phyloP scores from a whole-genome alignment of 2,329 filamentous ascomycete species.

The Microthyrium microscopicum region DNA sequence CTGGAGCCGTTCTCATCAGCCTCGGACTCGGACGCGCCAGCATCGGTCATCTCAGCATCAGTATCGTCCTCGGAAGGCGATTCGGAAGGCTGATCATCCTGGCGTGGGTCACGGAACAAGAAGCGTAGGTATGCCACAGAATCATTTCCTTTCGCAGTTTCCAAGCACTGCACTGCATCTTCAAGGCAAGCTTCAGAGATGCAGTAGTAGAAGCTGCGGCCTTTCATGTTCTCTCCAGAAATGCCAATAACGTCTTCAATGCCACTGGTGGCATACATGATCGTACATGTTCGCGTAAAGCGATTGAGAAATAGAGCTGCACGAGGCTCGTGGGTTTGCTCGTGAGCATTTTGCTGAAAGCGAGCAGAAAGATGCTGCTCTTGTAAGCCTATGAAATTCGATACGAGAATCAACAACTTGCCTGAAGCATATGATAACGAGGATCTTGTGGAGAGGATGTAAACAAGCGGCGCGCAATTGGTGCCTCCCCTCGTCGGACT shows the following conservation, averaged over 20 bases:
- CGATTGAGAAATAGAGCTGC: conserved; percentile 75
- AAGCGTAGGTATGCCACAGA: conserved; percentile 83
- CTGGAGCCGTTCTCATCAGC: conserved; percentile 28
- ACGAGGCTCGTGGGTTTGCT: conserved; percentile 55
- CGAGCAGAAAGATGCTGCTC: conserved; percentile 68
- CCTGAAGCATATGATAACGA: conserved; percentile 65
- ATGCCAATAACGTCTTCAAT: conserved; percentile 62
- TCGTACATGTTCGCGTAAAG: conserved; percentile 64
- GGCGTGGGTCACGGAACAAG: conserved; percentile 60
- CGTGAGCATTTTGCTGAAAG: conserved; percentile 39
- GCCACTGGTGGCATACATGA: conserved; percentile 75
- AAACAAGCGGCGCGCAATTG: conserved; percentile 62
- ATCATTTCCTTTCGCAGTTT: conserved; percentile 77
- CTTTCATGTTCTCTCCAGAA: conserved; percentile 48
- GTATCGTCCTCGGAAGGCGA: conserved; percentile 24
- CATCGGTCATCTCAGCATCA: conserved; percentile 31
- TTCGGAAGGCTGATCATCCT: conserved; percentile 27
- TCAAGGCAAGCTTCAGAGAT: conserved; percentile 62
- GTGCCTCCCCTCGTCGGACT: conserved; percentile 60
- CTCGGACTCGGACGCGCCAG: conserved; percentile 30
- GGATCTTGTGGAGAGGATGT: conserved; percentile 68
- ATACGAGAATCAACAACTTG: no score
- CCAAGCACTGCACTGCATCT: conserved; percentile 62
- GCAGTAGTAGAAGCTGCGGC: conserved; percentile 75
- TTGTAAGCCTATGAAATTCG: no score